A percentile compares a stretch with the other conserved stretches of the same genome.
Evolutionary conservation across 257 asterid species (phyloP).

Genomic region (Solanum rostratum): DNA sequence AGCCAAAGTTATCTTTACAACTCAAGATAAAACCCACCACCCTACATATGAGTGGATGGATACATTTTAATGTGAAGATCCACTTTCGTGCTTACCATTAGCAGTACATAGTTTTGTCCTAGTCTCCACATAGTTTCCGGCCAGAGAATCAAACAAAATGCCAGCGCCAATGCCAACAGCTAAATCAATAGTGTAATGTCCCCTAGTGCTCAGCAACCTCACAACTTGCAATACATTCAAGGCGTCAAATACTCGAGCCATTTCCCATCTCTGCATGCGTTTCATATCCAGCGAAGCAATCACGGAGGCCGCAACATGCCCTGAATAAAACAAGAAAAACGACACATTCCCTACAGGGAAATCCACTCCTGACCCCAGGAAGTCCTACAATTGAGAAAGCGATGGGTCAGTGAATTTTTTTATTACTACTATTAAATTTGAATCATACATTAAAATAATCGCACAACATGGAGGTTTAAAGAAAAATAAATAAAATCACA

Average conservation of each 20-base stretch:
- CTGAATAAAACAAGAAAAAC: slow-evolving; percentile 80
- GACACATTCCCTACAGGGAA: slow-evolving; percentile 95
- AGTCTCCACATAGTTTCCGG: slow-evolving; percentile 54
- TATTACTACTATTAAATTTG: background rate
- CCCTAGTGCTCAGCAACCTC: slow-evolving; percentile 75
- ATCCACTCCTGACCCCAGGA: slow-evolving; percentile 89
- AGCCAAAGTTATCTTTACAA: background rate
- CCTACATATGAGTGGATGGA: background rate
- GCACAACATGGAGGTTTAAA: background rate
- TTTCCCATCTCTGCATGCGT: slow-evolving; percentile 61
- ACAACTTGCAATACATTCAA: slow-evolving; percentile 64
- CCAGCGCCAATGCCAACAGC: slow-evolving; percentile 88
- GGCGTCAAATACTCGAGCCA: slow-evolving; percentile 50
- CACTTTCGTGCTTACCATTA: background rate
- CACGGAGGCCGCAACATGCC: slow-evolving; percentile 88
- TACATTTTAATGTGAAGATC: background rate
- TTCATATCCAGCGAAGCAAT: slow-evolving; percentile 91
- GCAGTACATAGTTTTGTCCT: slow-evolving; percentile 18
- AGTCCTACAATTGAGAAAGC: slow-evolving; percentile 31
- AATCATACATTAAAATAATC: background rate
- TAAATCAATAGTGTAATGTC: slow-evolving; percentile 91
- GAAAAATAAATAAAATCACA: no score
- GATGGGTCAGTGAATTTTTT: background rate
- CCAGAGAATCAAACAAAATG: slow-evolving; percentile 58
- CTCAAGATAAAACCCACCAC: background rate